Evolutionary conservation across 2,329 filamentous ascomycete species (phyloP), one percentile per base, ranked within the genome.

Genomic region (Lomentospora prolificans): DNA sequence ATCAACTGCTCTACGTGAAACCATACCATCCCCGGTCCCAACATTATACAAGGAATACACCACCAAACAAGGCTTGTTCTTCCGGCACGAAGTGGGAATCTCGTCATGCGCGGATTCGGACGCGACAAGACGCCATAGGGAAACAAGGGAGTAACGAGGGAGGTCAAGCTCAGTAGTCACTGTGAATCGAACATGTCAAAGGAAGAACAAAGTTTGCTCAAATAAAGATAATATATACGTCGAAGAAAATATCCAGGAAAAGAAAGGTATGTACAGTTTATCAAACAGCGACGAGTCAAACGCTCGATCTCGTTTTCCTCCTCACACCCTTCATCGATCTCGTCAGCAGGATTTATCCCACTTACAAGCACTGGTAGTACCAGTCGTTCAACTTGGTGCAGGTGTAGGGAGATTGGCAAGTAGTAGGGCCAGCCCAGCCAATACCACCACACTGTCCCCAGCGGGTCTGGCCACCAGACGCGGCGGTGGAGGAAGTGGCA

Each of bases 311-410:
- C 2, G 4, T 2, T 48, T 6, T 10, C 44, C 5, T 48, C 14
- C 22, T 48, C 6, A 10, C 44, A 48, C 22, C 44, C 24, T 12
- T 48, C 44, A 48, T 48, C 22, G 7, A 10, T 12, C 44, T 25
- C 44, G 17, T 25, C 24, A 22, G 12, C 44, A 10, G 17, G 3
- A 2, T 14, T 8, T 25, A 39, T 53, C 27, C 19, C 28, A 12
- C 56, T 64, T 65, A 74, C 57, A 71, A 57, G 60, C 72, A 75
- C 61, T 75, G 72, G 14, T 56, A 69, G 64, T 74, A 75, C 59
- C 61, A 74, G 46, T 65, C 63, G 62, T 74, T 75, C 55, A 64
- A 33, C 51, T 63, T 65, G 41, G 60, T 64, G 65, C 72, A 75
- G 17, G 64, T 72, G 30, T 57, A 67, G 10, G 66, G 66, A 17